These are phyloP conservation scores for Populus pruinosa DNA, from an alignment of 345 rosid genomes.

Conservation along the genomic window DNA sequence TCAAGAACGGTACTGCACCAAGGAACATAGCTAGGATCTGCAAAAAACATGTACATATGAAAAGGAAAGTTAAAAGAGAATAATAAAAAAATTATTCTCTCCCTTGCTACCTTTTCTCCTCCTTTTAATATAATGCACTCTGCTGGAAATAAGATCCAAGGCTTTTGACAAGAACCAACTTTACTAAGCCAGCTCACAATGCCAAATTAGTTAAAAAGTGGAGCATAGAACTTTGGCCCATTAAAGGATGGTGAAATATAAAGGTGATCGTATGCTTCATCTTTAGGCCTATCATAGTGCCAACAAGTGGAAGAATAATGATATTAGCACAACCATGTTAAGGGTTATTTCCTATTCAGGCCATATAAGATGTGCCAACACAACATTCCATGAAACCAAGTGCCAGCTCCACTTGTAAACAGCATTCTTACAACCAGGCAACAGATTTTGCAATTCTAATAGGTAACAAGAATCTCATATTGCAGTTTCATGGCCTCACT, in stretches of 20 bases:
- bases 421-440: not conserved
- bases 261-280: not conserved
- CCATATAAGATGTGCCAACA: not conserved
- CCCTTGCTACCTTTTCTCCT: not conserved
- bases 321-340: not conserved
- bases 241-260: not conserved
- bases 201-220: not conserved
- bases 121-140: not conserved
- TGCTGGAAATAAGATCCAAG: not conserved
- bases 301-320: not conserved
- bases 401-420: not conserved
- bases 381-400: not conserved
- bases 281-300: not conserved
- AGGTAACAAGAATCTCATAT: not conserved
- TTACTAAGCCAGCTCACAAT: not conserved
- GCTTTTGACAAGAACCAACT: not conserved
- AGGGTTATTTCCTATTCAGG: not conserved
- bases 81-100: not conserved
- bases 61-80: not conserved
- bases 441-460: not conserved
- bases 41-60: constrained; percentile 9
- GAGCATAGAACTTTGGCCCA: not conserved
- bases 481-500: not conserved
- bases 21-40: constrained; percentile 90
- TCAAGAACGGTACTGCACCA: constrained; percentile 70